A percentile compares a stretch with the other conserved stretches of the same genome.
Conservation (phyloP, 2,329 filamentous ascomycete genomes). For the Ramularia endophylla region DNA sequence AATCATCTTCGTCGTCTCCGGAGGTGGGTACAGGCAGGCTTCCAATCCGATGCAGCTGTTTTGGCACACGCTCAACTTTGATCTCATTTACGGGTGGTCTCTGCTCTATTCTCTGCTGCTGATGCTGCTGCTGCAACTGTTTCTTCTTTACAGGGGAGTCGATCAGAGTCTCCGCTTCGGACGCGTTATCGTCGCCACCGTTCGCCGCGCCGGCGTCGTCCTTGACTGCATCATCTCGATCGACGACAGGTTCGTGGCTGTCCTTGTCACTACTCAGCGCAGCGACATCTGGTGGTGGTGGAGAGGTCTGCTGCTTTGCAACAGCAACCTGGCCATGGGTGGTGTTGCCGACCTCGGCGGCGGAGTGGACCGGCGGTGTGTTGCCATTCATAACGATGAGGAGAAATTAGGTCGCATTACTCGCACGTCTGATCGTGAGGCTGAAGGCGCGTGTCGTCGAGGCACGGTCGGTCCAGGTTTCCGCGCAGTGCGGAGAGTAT, state of each 20-base stretch:
- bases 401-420: constrained; percentile 9
- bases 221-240: neutral
- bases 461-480: constrained; percentile 2
- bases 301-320: too few species aligned
- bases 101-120: too few species aligned
- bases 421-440: too few species aligned
- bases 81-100: too few species aligned
- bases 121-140: constrained; percentile 24
- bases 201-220: constrained; percentile 9
- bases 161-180: constrained; percentile 47
- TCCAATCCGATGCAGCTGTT: constrained; percentile 23
- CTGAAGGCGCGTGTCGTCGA: neutral
- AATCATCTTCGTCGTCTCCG: constrained; percentile 28
- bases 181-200: constrained; percentile 29
- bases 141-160: constrained; percentile 38
- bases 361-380: constrained; percentile 20
- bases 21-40: constrained; percentile 26
- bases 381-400: constrained; percentile 28
- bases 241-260: too few species aligned
- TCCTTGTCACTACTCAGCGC: too few species aligned
- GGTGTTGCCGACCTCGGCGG: constrained; percentile 13
- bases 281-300: too few species aligned
- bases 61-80: constrained; percentile 18
- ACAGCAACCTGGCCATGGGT: constrained; percentile 5
- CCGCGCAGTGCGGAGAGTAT: too few species aligned